These are phyloP conservation scores for Alternaria viburni DNA, from an alignment of 2,329 filamentous ascomycete species.

Conservation along the genomic window DNA sequence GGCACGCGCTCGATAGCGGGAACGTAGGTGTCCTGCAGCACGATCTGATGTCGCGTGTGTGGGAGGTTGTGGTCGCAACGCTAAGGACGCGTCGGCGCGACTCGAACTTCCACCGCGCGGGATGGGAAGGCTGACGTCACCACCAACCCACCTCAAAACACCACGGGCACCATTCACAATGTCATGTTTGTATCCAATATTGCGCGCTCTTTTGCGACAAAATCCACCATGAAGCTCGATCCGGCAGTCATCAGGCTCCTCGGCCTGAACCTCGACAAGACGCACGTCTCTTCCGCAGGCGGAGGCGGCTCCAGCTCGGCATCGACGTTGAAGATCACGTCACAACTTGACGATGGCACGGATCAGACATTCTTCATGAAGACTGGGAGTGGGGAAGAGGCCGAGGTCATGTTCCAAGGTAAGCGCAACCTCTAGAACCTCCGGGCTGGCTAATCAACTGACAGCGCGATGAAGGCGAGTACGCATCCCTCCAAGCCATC, in stretches of 20 bases:
- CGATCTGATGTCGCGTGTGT: fast-evolving
- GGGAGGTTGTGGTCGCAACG: neutral
- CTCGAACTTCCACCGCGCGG: neutral
- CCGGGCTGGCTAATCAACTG: slow-evolving; percentile 7
- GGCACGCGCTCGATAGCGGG: neutral
- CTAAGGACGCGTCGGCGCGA: neutral
- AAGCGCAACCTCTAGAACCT: neutral
- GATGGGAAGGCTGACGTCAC: slow-evolving; percentile 1
- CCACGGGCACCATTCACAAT: neutral
- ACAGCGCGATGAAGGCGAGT: slow-evolving; percentile 67
- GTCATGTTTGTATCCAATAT: neutral
- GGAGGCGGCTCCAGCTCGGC: slow-evolving; percentile 69
- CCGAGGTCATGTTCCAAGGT: slow-evolving; percentile 75
- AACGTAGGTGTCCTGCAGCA: fast-evolving
- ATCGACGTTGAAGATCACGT: slow-evolving; percentile 67
- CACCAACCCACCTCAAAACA: neutral
- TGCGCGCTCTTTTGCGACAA: neutral
- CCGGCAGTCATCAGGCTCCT: slow-evolving; percentile 67
- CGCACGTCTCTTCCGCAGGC: slow-evolving; percentile 66
- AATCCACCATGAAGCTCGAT: slow-evolving; percentile 60
- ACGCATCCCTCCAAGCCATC: slow-evolving; percentile 83
- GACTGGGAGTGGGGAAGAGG: slow-evolving; percentile 65
- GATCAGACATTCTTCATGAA: slow-evolving; percentile 73
- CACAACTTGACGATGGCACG: slow-evolving; percentile 55
- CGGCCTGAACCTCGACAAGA: slow-evolving; percentile 60